Conservation (phyloP, 352 stramenopile genomes). For the Globisporangium spinosum region DNA sequence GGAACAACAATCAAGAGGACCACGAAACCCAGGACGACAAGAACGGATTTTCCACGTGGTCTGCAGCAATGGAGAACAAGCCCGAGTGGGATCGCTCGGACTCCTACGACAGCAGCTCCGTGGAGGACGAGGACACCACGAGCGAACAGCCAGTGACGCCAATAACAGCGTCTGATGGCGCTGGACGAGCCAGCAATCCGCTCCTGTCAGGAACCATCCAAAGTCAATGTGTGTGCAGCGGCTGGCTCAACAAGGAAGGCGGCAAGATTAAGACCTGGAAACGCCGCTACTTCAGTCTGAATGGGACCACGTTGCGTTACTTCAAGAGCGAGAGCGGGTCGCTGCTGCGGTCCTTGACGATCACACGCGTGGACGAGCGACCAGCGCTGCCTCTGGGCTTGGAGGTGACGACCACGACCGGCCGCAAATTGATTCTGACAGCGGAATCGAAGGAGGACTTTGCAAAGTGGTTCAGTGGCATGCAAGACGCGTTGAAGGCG, state of each 20-base stretch:
- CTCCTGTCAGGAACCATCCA: neutral
- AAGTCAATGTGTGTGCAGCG: slow-evolving; percentile 27
- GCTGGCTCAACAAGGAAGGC: slow-evolving; percentile 73
- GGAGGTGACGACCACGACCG: slow-evolving; percentile 36
- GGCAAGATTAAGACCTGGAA: slow-evolving; percentile 70
- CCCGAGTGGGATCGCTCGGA: slow-evolving; percentile 25
- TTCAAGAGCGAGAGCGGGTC: slow-evolving; percentile 68
- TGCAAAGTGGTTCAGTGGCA: slow-evolving; percentile 41
- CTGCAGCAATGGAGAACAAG: slow-evolving; percentile 54
- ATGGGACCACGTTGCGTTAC: slow-evolving; percentile 65
- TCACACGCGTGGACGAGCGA: slow-evolving; percentile 34
- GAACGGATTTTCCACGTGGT: slow-evolving; percentile 41
- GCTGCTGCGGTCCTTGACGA: slow-evolving; percentile 41
- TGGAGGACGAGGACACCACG: slow-evolving; percentile 16
- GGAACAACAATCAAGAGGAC: slow-evolving; percentile 33
- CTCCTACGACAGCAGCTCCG: slow-evolving; percentile 31
- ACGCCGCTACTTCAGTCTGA: slow-evolving; percentile 68
- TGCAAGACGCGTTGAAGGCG: slow-evolving; percentile 25
- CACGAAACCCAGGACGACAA: slow-evolving; percentile 27
- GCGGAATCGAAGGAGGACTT: slow-evolving; percentile 66
- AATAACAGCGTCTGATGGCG: neutral
- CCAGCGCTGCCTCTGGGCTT: slow-evolving; percentile 39
- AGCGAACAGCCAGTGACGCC: neutral
- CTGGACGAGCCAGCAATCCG: neutral
- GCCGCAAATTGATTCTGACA: slow-evolving; percentile 52